Conservation (phyloP, 2,329 filamentous ascomycete genomes). For the Penicillium sp. region DNA sequence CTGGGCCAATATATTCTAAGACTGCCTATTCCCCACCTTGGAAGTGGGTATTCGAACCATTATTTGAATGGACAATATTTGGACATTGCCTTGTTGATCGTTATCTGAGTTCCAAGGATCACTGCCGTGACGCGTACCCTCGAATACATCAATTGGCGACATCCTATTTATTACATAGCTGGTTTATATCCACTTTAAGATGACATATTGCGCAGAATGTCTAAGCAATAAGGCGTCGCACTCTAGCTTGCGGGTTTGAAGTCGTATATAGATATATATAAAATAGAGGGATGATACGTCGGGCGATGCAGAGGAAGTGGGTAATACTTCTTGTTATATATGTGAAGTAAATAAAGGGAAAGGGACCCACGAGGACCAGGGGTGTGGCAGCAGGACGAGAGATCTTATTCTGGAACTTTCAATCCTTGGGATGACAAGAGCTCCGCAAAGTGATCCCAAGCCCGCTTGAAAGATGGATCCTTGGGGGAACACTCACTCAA, state of each 20-base stretch:
- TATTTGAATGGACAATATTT: not conserved
- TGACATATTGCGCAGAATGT: too few species aligned
- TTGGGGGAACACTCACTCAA: slow-evolving; percentile 37
- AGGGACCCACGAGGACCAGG: not conserved
- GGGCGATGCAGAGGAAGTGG: not conserved
- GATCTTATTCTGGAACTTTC: slow-evolving; percentile 9
- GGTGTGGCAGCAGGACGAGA: not conserved
- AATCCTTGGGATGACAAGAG: slow-evolving; percentile 25
- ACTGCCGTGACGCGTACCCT: not conserved
- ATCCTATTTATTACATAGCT: not conserved
- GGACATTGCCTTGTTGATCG: not conserved
- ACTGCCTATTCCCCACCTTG: not conserved
- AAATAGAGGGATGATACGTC: not conserved
- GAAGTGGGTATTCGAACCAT: not conserved
- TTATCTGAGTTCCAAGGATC: not conserved
- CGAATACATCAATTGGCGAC: not conserved
- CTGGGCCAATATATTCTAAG: not conserved
- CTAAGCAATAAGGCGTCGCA: too few species aligned
- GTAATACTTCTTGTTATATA: not conserved
- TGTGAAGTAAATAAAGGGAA: not conserved
- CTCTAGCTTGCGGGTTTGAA: not conserved
- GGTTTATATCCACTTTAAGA: not conserved
- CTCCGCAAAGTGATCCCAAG: slow-evolving; percentile 34
- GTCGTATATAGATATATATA: not conserved
- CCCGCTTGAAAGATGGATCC: slow-evolving; percentile 34